Base-by-base conservation (phyloP, 345 rosid genomes). In the Melaleuca quinquenervia region DNA sequence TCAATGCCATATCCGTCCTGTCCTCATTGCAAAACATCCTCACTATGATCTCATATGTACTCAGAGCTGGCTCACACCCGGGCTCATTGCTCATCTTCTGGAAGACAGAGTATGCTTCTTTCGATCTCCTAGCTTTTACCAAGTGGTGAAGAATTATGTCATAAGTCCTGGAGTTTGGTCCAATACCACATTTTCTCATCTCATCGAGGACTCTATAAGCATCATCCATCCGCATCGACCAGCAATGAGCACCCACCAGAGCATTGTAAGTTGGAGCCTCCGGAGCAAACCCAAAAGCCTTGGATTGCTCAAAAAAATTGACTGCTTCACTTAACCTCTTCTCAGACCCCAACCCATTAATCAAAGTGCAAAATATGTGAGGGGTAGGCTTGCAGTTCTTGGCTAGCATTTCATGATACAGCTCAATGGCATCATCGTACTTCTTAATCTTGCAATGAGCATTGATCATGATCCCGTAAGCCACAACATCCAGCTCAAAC, bases 211-310 rank as follows among this genome's bases (percentile, higher is more conserved):
- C 88, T 87, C 85, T 88, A 54, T 85, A 93, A 1, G 94, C 96
- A 41, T 94, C 94, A 50, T 89, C 87, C 70, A 95, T 90, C 87
- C 86, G 84, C 90, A 86, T 87, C 3, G 96, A 93, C 91, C 93
- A 93, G 86, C 96, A 97, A 84, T 93, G 96, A 74, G 97, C 96
- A 41, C 96, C 96, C 1, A 94, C 93, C 45, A 96, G 87, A 29
- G 98, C 97, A 91, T 95, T 97, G 91, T 92, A 96, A 64, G 96
- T 97, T 3, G 98, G 98, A 29, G 90, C 89, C 87, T 93, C 98
- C 0, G 92, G 93, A 1, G 91, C 90, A 62, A 93, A 92, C 15
- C 97, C 98, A 1, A 91, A 88, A 27, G 88, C 90, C 92, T 93
- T 93, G 11, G 91, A 95, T 85, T 84, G 90, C 53, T 89, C 88